Evolutionary conservation across 208 protist species (phyloP), one percentile per base, ranked within the genome.

Genomic region (Blastocrithidia nonstop): DNA sequence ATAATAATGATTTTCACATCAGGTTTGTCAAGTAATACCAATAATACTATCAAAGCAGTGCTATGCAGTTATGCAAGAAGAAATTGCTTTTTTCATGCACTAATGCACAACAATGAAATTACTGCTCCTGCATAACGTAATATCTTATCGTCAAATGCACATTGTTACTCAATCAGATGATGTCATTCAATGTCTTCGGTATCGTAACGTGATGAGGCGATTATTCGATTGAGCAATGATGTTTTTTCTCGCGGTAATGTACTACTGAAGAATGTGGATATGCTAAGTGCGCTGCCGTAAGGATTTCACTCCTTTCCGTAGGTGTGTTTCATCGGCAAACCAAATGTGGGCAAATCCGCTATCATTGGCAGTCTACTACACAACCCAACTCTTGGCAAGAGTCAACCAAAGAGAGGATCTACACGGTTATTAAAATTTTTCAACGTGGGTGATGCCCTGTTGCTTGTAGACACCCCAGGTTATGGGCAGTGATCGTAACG

Each of bases 301-400:
- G 85, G 85, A 6, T 49, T 88, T 23, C 72, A 85, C 45, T 93
- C 85, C 1, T 88, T 83, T 49, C 85, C 85, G 0, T 79, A 93
- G 49, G 74, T 93, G 25, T 90, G 85, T 50, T 88, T 93, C 43
- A 87, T 90, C 40, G 85, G 85, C 9, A 85, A 88, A 50, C 79
- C 85, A 1, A 89, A 82, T 40, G 67, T 65, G 28, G 85, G 85
- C 24, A 93, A 93, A 57, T 93, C 85, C 6, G 74, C 73, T 9
- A 62, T 93, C 6, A 73, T 93, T 38, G 82, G 80, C 0, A 77
- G 61, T 26, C 57, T 93, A 9, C 49, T 88, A 19, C 80, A 79
- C 55, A 93, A 93, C 44, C 53, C 28, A n/a, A 59, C 58, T 9
- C 50, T 93, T 6, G 85, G 63, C 4, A 72, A 64, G 41, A 46